Percentiles rank a stretch among this genome's conserved stretches.
These are phyloP conservation scores for Coffea canephora DNA, from an alignment of 257 asterid genomes.

Conservation along the genomic window DNA sequence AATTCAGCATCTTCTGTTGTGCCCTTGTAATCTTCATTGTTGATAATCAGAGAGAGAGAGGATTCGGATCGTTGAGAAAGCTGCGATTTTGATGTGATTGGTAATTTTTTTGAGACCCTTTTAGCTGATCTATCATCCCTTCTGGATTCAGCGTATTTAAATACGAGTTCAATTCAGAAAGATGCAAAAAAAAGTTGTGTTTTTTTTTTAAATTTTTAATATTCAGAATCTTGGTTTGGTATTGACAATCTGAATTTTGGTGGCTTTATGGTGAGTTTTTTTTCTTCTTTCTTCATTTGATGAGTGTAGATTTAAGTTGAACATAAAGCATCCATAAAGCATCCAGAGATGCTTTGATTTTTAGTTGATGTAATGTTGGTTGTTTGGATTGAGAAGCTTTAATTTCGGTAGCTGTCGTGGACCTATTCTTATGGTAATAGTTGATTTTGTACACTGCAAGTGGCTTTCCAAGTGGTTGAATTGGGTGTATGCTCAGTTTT, in stretches of 20 bases:
- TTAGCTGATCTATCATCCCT: slow-evolving; percentile 16
- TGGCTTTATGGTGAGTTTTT: background rate
- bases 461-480: background rate
- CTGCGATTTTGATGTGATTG: slow-evolving; percentile 23
- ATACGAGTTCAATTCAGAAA: background rate
- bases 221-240: background rate
- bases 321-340: background rate
- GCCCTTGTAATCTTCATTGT: too few relatives aligned
- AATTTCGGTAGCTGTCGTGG: background rate
- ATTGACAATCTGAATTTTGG: background rate
- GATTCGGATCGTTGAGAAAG: slow-evolving; percentile 21
- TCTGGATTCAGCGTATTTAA: background rate
- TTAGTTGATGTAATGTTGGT: background rate
- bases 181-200: background rate
- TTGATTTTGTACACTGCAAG: background rate
- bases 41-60: background rate
- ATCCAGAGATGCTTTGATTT: background rate
- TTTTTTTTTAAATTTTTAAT: background rate
- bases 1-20: background rate
- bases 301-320: background rate
- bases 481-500: background rate
- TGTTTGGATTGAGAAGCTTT: background rate
- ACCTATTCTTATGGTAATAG: background rate
- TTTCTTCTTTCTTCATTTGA: background rate
- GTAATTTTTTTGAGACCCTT: slow-evolving; percentile 17